Percentiles rank a stretch among this genome's conserved stretches.
Evolutionary conservation across 768 basidiomycete genomes (phyloP).

Genomic region (Russula griseocarnosa): DNA sequence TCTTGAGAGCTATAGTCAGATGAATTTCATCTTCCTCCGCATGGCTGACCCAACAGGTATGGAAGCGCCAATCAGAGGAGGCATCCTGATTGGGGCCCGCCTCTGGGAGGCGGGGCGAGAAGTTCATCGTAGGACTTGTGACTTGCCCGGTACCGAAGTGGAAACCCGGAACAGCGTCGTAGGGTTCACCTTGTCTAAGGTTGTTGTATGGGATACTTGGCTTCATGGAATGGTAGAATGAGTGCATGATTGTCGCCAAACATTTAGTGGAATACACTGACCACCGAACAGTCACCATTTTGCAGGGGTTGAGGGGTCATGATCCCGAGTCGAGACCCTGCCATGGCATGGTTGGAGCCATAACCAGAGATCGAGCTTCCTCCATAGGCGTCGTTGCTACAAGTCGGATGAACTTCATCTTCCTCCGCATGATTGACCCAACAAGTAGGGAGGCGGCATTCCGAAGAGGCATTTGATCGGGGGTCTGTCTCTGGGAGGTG

Average conservation of each 20-base stretch:
- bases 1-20: slow-evolving; percentile 10
- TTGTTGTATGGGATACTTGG: neutral
- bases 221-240: neutral
- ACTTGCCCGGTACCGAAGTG: neutral
- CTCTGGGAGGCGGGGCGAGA: neutral
- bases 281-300: neutral
- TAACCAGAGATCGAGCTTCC: too few species aligned
- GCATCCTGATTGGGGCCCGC: neutral
- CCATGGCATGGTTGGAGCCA: neutral
- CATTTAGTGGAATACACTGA: neutral
- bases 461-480: neutral
- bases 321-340: neutral
- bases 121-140: neutral
- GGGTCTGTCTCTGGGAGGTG: neutral
- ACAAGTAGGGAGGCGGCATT: neutral
- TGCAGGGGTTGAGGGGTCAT: neutral
- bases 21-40: slow-evolving; percentile 8
- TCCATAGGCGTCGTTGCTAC: too few species aligned
- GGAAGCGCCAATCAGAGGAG: neutral
- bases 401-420: slow-evolving; percentile 6
- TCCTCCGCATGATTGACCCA: neutral
- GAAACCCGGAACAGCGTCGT: neutral
- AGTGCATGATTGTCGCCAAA: neutral
- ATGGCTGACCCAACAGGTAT: neutral
- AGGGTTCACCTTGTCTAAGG: neutral